Evolutionary conservation across 768 basidiomycete genomes (phyloP).

Genomic region (Boletus subcaerulescens): DNA sequence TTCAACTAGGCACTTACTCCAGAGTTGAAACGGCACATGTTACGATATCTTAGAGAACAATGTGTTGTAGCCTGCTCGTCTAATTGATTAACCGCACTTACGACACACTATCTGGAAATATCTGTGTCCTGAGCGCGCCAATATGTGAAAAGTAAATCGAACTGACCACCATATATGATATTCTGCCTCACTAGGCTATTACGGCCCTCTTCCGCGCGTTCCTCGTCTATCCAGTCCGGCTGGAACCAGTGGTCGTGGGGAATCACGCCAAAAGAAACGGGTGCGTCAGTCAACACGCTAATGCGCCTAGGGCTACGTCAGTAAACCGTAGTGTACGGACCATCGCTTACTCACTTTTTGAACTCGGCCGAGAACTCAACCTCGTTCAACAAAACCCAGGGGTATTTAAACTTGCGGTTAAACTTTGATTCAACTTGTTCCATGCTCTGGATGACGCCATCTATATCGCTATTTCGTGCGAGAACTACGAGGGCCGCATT

Average conservation of each 20-base stretch:
- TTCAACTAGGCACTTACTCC: constrained; percentile 41
- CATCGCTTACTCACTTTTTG: constrained; percentile 34
- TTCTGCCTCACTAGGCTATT: constrained; percentile 47
- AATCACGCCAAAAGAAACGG: constrained; percentile 54
- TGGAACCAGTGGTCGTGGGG: constrained; percentile 66
- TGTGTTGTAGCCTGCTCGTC: neutral
- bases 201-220: constrained; percentile 50
- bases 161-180: constrained; percentile 50
- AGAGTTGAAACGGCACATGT: constrained; percentile 77
- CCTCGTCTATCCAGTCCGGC: constrained; percentile 72
- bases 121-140: neutral
- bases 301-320: constrained; percentile 32
- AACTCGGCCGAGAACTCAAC: constrained; percentile 54
- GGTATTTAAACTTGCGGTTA: constrained; percentile 56
- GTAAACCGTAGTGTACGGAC: neutral
- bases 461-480: constrained; percentile 46
- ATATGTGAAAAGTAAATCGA: neutral
- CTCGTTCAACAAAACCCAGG: constrained; percentile 65
- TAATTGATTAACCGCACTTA: constrained; percentile 20
- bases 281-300: constrained; percentile 37
- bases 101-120: constrained; percentile 41
- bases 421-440: constrained; percentile 57
- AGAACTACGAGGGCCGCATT: constrained; percentile 62
- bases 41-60: constrained; percentile 48
- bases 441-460: constrained; percentile 45